Base-by-base conservation (phyloP, 1,139 yeast species). In the Geotrichum europaeum region DNA sequence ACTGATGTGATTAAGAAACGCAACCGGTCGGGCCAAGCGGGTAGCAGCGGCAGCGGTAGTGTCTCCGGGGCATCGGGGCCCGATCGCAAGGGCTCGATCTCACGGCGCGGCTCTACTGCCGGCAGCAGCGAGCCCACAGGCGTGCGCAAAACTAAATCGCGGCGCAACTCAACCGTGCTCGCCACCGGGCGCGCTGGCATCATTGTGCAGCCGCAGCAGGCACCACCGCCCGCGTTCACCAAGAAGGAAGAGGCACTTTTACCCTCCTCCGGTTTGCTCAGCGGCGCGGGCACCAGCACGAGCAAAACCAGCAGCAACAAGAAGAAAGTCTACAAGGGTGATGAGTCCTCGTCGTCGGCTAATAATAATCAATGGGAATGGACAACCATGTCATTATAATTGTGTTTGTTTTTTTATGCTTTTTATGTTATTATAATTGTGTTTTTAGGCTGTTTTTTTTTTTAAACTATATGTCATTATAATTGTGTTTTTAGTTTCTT, bases 1-100 rank as follows among this genome's bases (percentile, higher is more conserved):
- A 90, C 96, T 0, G 97, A 91, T 73, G 90, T 92, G 15, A 91
- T 91, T 67, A 89, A 89, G 75, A 89, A 90, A 69, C 81, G 97
- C 67, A 76, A 75, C 65, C 40, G 61, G 52, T 30, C 28, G 56
- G 51, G 20, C 28, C 51, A 6, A 9, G 28, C 25, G 13, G n/a
- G 40, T 45, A 25, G 43, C 47, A 10, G 18, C 32, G n/a, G 47
- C 52, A 12, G 45, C 51, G 20, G 50, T 24, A 25, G 54, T 13
- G 56, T 24, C 25, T 24, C 25, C 25, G 25, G 25, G 4, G 25
- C 25, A 3, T 24, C 34, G 20, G 55, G 53, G 3, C 22, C 12
- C 36, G 49, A 9, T 20, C 49, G 51, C 43, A 43, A 18, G 5
- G 36, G 20, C 34, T 49, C 53, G 6, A 7, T 18, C 36, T 55